Evolutionary conservation across 2,329 filamentous ascomycete species (phyloP).

Genomic region (Pseudonectria buxi): DNA sequence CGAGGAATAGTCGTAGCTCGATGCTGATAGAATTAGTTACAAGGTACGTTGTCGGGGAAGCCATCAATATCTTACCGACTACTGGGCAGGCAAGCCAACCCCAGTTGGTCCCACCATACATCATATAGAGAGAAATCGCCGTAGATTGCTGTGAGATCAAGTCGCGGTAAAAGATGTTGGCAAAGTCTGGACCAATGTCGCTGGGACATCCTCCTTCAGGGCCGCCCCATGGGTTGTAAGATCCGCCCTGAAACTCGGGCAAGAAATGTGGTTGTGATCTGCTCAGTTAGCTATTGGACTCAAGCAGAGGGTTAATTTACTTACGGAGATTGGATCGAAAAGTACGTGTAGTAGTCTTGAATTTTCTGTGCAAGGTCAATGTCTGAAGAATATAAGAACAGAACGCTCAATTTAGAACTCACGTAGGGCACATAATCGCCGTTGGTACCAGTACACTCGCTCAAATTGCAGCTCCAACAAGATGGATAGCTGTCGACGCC

Average conservation of each 20-base stretch:
- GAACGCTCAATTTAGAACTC: conserved; percentile 11
- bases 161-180: conserved; percentile 58
- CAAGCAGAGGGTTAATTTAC: neutral
- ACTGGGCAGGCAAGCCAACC: conserved; percentile 51
- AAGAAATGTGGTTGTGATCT: conserved; percentile 17
- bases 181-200: conserved; percentile 52
- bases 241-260: conserved; percentile 22
- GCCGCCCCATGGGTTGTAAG: conserved; percentile 56
- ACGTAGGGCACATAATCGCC: conserved; percentile 51
- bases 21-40: conserved; percentile 28
- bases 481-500: conserved; percentile 47
- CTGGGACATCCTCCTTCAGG: conserved; percentile 47
- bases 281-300: too few species aligned
- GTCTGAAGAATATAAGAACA: too few species aligned
- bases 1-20: conserved; percentile 58
- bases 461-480: conserved; percentile 59
- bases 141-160: conserved; percentile 54
- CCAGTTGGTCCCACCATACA: conserved; percentile 60
- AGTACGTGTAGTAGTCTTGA: conserved; percentile 25
- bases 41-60: neutral
- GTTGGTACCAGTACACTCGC: conserved; percentile 54
- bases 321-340: conserved; percentile 17
- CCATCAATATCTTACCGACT: conserved; percentile 24
- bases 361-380: conserved; percentile 5
- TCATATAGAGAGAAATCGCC: conserved; percentile 57